A percentile compares a stretch with the other conserved stretches of the same genome.
Conservation (phyloP, 495 filamentous ascomycete genomes). For the Talaromyces trachyspermus region DNA sequence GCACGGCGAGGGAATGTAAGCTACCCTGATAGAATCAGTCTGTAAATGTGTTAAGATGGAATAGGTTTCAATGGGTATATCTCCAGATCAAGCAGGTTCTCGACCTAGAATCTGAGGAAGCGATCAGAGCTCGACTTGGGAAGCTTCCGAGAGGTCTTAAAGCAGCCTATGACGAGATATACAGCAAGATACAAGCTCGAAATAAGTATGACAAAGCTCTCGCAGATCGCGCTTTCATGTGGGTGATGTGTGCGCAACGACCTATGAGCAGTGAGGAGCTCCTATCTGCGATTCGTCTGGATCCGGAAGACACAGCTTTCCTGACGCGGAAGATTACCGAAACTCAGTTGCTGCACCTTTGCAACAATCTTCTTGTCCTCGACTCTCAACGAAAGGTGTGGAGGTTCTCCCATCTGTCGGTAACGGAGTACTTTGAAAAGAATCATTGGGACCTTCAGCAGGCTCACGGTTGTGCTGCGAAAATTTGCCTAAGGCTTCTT, state of each 20-base stretch:
- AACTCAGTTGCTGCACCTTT: constrained; percentile 18
- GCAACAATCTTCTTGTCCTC: constrained; percentile 21
- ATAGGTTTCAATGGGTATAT: constrained; percentile 30
- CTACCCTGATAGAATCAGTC: not conserved
- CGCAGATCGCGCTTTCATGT: constrained; percentile 26
- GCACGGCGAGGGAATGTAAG: constrained; percentile 12
- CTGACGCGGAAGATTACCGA: constrained; percentile 11
- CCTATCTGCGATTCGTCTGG: constrained; percentile 11
- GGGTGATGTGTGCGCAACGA: constrained; percentile 23
- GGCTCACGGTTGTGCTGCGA: constrained; percentile 12
- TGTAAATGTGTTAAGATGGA: not conserved
- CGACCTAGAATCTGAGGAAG: constrained; percentile 10
- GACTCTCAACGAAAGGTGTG: constrained; percentile 20
- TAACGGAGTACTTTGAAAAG: constrained; percentile 21
- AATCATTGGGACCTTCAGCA: constrained; percentile 3
- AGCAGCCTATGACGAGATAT: constrained; percentile 29
- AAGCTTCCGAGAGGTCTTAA: constrained; percentile 25
- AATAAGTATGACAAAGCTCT: constrained; percentile 16
- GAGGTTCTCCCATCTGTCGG: constrained; percentile 26
- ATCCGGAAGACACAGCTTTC: not conserved
- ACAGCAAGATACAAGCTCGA: constrained; percentile 12
- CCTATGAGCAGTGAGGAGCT: constrained; percentile 14
- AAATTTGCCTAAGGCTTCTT: constrained; percentile 10
- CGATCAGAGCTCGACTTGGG: constrained; percentile 20
- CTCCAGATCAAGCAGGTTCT: constrained; percentile 27